Conservation (phyloP, 352 stramenopile species). For the Phytophthora hibernalis region DNA sequence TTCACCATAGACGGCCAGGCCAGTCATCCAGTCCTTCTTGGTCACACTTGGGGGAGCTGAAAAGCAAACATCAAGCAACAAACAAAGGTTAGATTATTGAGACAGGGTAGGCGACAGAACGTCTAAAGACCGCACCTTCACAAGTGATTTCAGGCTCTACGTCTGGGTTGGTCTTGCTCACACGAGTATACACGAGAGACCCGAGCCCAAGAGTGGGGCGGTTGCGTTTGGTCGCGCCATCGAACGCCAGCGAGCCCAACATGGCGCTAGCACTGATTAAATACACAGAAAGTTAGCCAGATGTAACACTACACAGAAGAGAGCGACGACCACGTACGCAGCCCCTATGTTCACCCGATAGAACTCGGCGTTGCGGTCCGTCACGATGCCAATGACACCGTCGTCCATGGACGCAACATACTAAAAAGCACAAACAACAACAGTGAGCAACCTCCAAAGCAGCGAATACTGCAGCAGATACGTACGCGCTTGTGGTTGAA, state of each 20-base stretch:
- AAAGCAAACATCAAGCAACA: slow-evolving; percentile 13
- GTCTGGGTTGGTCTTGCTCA: slow-evolving; percentile 86
- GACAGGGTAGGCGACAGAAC: background rate
- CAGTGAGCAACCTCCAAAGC: too few species aligned
- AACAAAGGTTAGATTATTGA: slow-evolving; percentile 11
- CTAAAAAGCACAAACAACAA: slow-evolving; percentile 35
- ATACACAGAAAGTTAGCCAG: slow-evolving; percentile 10
- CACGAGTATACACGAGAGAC: slow-evolving; percentile 95
- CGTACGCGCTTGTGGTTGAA: slow-evolving; percentile 86
- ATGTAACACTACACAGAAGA: slow-evolving; percentile 1
- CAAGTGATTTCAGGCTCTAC: slow-evolving; percentile 97
- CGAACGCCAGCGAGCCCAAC: slow-evolving; percentile 91
- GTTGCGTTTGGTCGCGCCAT: slow-evolving; percentile 98
- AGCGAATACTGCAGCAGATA: slow-evolving; percentile 17
- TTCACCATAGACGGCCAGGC: slow-evolving; percentile 96
- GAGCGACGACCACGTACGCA: slow-evolving; percentile 60
- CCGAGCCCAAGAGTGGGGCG: slow-evolving; percentile 93
- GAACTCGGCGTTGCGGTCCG: slow-evolving; percentile 93
- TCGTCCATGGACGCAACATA: slow-evolving; percentile 88
- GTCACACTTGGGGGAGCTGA: slow-evolving; percentile 79
- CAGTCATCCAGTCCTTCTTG: slow-evolving; percentile 99
- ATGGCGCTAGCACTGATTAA: slow-evolving; percentile 65
- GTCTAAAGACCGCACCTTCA: slow-evolving; percentile 62
- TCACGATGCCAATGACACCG: slow-evolving; percentile 94
- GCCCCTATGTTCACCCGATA: slow-evolving; percentile 96